Conservation (phyloP, 345 rosid genomes). For the Linum lewisii region DNA sequence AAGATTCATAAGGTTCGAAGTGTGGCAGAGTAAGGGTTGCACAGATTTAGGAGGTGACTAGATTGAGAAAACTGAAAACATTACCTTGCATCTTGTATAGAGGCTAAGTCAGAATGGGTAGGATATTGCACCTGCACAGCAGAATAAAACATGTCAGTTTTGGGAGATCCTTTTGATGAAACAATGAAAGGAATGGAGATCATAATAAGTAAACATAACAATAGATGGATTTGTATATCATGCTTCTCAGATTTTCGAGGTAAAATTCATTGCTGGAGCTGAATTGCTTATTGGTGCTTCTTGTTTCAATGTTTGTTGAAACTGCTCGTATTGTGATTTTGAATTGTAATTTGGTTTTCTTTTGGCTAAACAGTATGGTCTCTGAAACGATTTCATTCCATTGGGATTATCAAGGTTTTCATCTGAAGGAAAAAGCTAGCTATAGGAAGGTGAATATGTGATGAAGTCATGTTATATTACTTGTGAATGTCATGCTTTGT, state of each 20-base stretch:
- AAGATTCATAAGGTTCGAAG: background rate
- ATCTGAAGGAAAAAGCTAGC: constrained; percentile 42
- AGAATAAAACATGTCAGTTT: constrained; percentile 17
- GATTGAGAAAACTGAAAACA: constrained; percentile 4
- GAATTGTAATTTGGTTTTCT: background rate
- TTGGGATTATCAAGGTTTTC: constrained; percentile 58
- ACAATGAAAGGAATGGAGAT: no score
- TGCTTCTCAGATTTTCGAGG: constrained; percentile 88
- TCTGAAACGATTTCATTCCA: constrained; percentile 90
- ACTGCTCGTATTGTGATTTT: background rate
- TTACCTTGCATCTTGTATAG: constrained; percentile 45
- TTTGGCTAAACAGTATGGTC: constrained; percentile 48
- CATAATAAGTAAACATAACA: no score
- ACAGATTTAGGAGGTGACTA: constrained; percentile 2
- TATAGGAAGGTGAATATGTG: constrained; percentile 56
- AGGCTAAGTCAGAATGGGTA: constrained; percentile 40
- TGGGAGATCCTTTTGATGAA: constrained; percentile 5
- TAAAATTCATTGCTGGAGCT: constrained; percentile 14
- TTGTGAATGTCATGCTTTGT: background rate
- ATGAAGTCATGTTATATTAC: constrained; percentile 3
- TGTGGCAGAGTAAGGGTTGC: constrained; percentile 5
- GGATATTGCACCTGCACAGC: constrained; percentile 71
- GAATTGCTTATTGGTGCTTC: background rate
- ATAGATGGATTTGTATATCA: constrained; percentile 81
- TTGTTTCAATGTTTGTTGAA: background rate